A percentile compares a stretch with the other conserved stretches of the same genome.
These are phyloP conservation scores for Entomortierella chlamydospora DNA, from an alignment of 192 early-diverging fungal genomes.

Conservation along the genomic window DNA sequence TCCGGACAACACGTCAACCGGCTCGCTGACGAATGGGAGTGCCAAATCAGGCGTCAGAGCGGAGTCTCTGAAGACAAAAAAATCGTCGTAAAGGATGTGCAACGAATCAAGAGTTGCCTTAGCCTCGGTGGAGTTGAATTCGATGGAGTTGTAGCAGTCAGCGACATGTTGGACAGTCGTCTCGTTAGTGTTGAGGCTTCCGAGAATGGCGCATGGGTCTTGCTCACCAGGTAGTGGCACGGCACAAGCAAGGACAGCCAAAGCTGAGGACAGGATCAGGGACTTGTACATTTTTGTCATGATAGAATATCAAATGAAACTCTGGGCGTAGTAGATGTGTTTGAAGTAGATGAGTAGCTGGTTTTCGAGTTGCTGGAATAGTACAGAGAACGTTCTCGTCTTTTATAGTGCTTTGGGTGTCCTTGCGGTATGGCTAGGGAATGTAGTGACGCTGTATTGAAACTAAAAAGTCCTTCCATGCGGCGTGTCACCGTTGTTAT, in stretches of 20 bases:
- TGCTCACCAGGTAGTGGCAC: not conserved
- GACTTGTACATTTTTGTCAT: no score
- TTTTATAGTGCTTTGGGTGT: no score
- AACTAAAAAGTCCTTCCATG: no score
- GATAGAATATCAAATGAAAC: no score
- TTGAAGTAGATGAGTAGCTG: no score
- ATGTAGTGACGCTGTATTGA: no score
- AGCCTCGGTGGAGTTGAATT: not conserved
- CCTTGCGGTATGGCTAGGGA: no score
- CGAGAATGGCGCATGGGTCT: slow-evolving; percentile 17
- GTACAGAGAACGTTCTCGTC: no score
- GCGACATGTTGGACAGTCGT: slow-evolving; percentile 7
- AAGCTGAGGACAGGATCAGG: not conserved
- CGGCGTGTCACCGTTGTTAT: no score
- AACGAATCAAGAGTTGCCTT: slow-evolving; percentile 19
- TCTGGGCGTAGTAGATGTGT: no score
- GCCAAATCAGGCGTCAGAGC: slow-evolving; percentile 12
- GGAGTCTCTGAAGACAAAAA: slow-evolving; percentile 19
- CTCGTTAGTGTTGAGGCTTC: not conserved
- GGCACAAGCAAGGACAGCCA: not conserved
- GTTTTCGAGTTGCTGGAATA: no score
- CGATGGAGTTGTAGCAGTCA: slow-evolving; percentile 20
- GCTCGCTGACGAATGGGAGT: not conserved
- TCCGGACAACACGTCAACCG: slow-evolving; percentile 11
- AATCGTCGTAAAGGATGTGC: slow-evolving; percentile 14